Conservation (phyloP, 345 rosid genomes). For the Trapa bicornis region DNA sequence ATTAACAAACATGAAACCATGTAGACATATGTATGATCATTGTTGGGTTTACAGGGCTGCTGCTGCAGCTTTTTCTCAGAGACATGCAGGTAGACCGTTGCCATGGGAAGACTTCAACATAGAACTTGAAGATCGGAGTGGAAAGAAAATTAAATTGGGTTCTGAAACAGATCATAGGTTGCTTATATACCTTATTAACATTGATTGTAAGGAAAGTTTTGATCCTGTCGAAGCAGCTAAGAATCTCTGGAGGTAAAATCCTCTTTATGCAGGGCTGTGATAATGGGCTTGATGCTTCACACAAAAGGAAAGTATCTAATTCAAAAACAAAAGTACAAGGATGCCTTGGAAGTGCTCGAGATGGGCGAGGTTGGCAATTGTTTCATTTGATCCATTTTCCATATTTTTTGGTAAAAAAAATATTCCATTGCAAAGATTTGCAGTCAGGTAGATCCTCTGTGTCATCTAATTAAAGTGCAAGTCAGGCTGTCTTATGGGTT, state of each 20-base stretch:
- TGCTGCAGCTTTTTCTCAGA: conserved; percentile 57
- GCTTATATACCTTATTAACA: neutral
- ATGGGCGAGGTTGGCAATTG: conserved; percentile 73
- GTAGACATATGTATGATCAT: neutral
- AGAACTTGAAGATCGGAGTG: conserved; percentile 82
- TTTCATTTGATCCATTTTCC: neutral
- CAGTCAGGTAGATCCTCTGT: neutral
- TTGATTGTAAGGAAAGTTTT: neutral
- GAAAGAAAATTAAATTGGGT: conserved; percentile 51
- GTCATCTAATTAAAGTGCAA: neutral
- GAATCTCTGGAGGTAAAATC: neutral
- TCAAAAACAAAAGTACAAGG: conserved; percentile 41
- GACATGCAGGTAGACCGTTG: conserved; percentile 65
- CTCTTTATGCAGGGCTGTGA: conserved; percentile 45
- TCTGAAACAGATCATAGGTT: conserved; percentile 79
- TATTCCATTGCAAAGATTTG: neutral
- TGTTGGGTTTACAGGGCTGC: conserved; percentile 45
- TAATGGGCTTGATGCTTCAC: conserved; percentile 95
- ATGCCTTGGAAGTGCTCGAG: conserved; percentile 78
- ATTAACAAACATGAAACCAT: neutral
- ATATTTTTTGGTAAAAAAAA: too few species aligned
- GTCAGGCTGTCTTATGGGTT: neutral
- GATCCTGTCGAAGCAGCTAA: neutral
- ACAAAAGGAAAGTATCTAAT: conserved; percentile 61
- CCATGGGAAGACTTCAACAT: conserved; percentile 61